Evolutionary conservation across 1,284 basidiomycete genomes (phyloP).

Genomic region (Rhizopogon parksii): DNA sequence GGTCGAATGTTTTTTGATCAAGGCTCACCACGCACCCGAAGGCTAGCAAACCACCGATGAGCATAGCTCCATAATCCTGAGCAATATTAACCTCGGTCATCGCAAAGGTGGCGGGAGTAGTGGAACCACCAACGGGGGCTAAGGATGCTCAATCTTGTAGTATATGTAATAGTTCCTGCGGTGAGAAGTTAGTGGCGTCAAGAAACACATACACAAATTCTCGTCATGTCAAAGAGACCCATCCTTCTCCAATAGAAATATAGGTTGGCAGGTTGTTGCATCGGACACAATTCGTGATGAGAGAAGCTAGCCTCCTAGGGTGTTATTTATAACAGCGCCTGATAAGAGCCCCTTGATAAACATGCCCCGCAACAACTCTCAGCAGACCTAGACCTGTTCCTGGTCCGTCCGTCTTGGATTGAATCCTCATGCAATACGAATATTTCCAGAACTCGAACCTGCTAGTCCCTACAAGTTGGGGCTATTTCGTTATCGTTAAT

Average conservation of each 20-base stretch:
- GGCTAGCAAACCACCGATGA: constrained; percentile 22
- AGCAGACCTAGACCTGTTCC: neutral
- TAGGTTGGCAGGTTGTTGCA: neutral
- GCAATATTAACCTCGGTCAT: neutral
- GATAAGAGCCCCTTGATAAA: neutral
- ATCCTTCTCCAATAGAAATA: neutral
- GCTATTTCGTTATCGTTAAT: too few relatives aligned
- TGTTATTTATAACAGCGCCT: neutral
- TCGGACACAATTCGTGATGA: neutral
- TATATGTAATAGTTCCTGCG: neutral
- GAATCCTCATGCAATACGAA: too few relatives aligned
- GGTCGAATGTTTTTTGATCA: neutral
- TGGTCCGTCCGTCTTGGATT: too few relatives aligned
- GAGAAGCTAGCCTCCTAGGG: neutral
- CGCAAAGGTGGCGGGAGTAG: neutral
- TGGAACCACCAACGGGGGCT: neutral
- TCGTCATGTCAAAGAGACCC: neutral
- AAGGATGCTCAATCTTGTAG: neutral
- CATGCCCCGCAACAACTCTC: neutral
- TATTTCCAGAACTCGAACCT: too few relatives aligned
- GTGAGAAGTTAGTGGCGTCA: neutral
- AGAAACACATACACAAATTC: too few relatives aligned
- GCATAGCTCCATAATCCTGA: constrained; percentile 15
- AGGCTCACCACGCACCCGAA: constrained; percentile 13
- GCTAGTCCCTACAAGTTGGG: too few relatives aligned